These are phyloP conservation scores for Diacronema lutheri DNA, from an alignment of 78 protist genomes.

Conservation along the genomic window DNA sequence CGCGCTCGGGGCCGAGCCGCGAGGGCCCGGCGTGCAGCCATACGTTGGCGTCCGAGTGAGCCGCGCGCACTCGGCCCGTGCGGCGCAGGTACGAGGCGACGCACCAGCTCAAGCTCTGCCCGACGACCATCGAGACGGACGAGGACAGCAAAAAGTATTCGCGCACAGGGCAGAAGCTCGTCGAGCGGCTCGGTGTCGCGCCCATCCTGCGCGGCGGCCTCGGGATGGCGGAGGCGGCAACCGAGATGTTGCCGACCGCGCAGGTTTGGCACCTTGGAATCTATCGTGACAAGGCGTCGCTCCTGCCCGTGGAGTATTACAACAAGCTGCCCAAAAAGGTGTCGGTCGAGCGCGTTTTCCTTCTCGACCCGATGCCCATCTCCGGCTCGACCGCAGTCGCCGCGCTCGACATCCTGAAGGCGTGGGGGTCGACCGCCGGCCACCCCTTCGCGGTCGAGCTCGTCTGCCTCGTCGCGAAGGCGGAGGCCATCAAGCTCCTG, in stretches of 20 bases:
- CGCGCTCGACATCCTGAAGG: conserved; percentile 8
- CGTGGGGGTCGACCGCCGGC: background rate
- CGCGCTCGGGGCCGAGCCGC: too few species aligned
- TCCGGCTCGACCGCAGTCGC: conserved; percentile 14
- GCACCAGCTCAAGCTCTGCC: background rate
- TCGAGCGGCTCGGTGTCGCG: background rate
- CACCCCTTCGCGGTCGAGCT: background rate
- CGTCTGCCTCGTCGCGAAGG: background rate
- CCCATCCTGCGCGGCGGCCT: conserved; percentile 21
- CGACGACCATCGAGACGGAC: background rate
- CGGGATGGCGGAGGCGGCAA: conserved; percentile 12
- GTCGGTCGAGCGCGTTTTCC: background rate
- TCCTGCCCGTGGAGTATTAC: conserved; percentile 16
- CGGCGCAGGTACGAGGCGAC: conserved; percentile 31
- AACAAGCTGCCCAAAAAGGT: conserved; percentile 19
- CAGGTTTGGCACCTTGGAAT: background rate
- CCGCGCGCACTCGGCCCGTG: too few species aligned
- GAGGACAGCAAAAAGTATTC: background rate
- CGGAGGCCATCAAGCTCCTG: background rate
- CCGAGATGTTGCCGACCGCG: background rate
- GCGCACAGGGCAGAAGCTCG: background rate
- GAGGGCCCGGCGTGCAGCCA: too few species aligned
- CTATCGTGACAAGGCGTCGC: conserved; percentile 17
- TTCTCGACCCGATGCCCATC: conserved; percentile 21
- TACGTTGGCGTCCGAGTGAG: too few species aligned